Base-by-base conservation (phyloP, 2,329 filamentous ascomycete species). In the Hymenoscyphus salicellus region DNA sequence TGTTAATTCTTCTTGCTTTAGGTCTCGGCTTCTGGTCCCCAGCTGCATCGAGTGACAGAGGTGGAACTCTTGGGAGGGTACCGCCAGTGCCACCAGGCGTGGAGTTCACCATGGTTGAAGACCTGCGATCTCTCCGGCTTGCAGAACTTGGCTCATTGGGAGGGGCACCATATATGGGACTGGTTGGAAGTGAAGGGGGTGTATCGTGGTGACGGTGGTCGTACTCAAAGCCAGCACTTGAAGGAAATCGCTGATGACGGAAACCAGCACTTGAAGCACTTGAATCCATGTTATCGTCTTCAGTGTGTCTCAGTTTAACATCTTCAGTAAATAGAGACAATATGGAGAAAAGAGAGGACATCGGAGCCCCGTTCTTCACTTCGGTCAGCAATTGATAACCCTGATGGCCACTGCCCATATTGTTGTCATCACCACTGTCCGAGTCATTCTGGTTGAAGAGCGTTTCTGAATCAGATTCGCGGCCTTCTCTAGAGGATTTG, bases 311-410 rank as follows among this genome's bases (percentile, higher is more conserved):
- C 38, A 99, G 80, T 69, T 91, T 90, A 61, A 99, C 88, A 73
- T 97, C 93, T 76, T 99, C 95, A 2, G 95, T 99, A 74, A 99
- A 99, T 0, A 99, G 82, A 1, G 94, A 96, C 78, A 99, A 87
- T 70, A 99, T 97, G 0, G 95, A 98, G 77, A 99, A 99, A 1
- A 99, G 79, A 0, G 95, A 99, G 5, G 95, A 99, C 94, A 99
- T 97, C 0, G 96, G 94, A 1, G 95, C 93, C 16, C 95, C 95
- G 72, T 99, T 99, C 73, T 95, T 96, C 61, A 99, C 94, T 77
- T 99, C 96, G 0, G 95, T 99, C 62, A 99, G 82, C 46, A 99
- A 84, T 75, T 98, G 95, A 73, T 99, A 99, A 36, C 90, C 91
- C 75, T 97, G 93, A 63, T 91, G 88, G 7, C 84, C 85, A 41